phyloP scores from a whole-genome alignment of 306 rosid genomes.

The Vigna reflexopilosa region DNA sequence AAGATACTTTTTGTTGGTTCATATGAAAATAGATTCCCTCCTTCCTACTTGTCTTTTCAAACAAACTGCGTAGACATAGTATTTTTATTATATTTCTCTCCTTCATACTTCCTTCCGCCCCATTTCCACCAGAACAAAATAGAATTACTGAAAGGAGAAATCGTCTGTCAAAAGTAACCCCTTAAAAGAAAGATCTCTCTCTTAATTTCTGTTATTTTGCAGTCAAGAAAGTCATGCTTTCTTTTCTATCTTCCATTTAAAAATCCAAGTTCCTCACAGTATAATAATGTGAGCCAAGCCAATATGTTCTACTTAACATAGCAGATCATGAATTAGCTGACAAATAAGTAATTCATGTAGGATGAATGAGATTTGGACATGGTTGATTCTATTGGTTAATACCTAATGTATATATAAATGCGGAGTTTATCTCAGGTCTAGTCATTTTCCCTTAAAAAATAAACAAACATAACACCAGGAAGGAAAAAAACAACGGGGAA shows the following conservation, averaged over 20 bases:
- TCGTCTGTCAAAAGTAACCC: neutral
- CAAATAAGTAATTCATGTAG: constrained; percentile 12
- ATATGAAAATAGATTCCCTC: no score
- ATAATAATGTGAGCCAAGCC: constrained; percentile 28
- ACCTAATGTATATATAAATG: constrained; percentile 21
- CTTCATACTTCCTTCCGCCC: no score
- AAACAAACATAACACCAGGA: neutral
- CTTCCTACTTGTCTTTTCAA: no score
- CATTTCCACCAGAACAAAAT: no score
- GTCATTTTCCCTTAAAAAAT: neutral
- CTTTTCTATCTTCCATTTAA: neutral
- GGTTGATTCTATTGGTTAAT: neutral
- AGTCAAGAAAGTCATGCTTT: neutral
- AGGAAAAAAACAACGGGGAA: neutral
- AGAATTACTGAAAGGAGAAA: neutral
- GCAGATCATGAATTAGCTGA: constrained; percentile 23
- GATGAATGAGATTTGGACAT: constrained; percentile 7
- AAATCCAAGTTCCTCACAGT: neutral
- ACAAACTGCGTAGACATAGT: no score
- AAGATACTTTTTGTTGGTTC: no score
- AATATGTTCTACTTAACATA: constrained; percentile 16
- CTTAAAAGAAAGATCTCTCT: neutral
- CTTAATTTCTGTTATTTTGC: neutral
- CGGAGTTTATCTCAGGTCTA: neutral
- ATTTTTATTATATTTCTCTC: no score